Base-by-base conservation (phyloP, 2,329 filamentous ascomycete genomes). In the Neonectria coccinea region DNA sequence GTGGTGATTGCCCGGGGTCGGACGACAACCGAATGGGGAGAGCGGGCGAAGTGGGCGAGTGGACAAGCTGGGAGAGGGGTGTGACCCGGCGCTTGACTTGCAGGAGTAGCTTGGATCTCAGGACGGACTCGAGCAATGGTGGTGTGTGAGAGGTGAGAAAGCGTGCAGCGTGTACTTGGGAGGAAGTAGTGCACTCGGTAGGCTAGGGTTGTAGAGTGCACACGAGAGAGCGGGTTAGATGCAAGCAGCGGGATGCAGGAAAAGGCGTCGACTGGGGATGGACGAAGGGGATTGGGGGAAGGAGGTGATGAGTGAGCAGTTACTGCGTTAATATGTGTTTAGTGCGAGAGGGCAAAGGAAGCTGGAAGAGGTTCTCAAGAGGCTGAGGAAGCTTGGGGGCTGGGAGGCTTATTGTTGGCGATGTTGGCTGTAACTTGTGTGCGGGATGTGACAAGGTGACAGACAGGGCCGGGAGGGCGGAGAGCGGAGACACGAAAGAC, bases 81-180 rank as follows among this genome's bases (percentile, higher is more conserved):
- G 69, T 75, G 73, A 74, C 69, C 72, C 71, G 69, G 74, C 71
- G 74, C 74, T 76, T 76, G 70, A 71, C 72, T 71, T 74, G 72
- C 72, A 74, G 70, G 59, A 70, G 65, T 74, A 74, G 72, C 67
- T 74, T 73, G 64, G 56, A 69, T 68, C 69, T 71, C 62, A 62
- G 56, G 51, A 55, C 53, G 62, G 59, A 64, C 59, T 57, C 50
- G 54, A 53, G 48, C 41, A 54, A 62, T 55, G 48, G 55, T 55
- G 61, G 42, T 59, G 60, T 56, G 60, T 63, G 56, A 44, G 55
- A 59, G 60, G 55, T 64, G 67, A 50, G 31, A 53, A 56, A 60
- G 69, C 59, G 56, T 67, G 39, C 39, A 42, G 39, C n/a, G 39
- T 42, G n/a, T 20, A 42, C 39, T 42, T 20, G 4, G n/a, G 10